phyloP scores from a whole-genome alignment of 257 asterid species.

The Jasminum sambac region DNA sequence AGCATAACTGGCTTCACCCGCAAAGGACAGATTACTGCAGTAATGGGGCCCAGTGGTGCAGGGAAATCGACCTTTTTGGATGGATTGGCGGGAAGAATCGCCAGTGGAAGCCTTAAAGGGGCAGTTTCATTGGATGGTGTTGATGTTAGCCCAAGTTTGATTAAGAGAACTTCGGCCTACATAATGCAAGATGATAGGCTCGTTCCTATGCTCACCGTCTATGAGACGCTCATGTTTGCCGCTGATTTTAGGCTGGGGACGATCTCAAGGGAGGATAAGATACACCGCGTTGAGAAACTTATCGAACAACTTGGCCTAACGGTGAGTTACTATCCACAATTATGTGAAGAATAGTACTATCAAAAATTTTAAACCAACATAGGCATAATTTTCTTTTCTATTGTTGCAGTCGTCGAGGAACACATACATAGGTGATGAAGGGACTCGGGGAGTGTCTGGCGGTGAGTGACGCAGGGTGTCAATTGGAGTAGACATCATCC shows the following conservation, averaged over 20 bases:
- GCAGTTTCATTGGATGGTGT: conserved; percentile 59
- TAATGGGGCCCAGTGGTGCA: conserved; percentile 91
- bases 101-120: conserved; percentile 76
- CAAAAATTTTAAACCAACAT: no score
- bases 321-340: conserved; percentile 33
- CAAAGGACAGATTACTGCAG: conserved; percentile 74
- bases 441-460: conserved; percentile 74
- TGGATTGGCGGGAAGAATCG: conserved; percentile 74
- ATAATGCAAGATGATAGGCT: conserved; percentile 78
- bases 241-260: conserved; percentile 72
- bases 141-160: conserved; percentile 57
- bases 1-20: conserved; percentile 75
- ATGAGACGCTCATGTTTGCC: conserved; percentile 83
- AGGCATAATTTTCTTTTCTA: neutral
- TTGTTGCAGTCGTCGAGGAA: conserved; percentile 56
- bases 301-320: conserved; percentile 74
- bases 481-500: conserved; percentile 83
- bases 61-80: conserved; percentile 83
- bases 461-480: conserved; percentile 91
- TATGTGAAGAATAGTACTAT: neutral
- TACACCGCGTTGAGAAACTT: conserved; percentile 52
- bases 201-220: conserved; percentile 77
- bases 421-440: conserved; percentile 93
- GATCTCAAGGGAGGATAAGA: conserved; percentile 48
- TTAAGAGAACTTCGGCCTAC: conserved; percentile 57